Evolutionary conservation across 2,329 filamentous ascomycete species (phyloP), one percentile per base, ranked within the genome.

Genomic region (Xylariaceae sp.): DNA sequence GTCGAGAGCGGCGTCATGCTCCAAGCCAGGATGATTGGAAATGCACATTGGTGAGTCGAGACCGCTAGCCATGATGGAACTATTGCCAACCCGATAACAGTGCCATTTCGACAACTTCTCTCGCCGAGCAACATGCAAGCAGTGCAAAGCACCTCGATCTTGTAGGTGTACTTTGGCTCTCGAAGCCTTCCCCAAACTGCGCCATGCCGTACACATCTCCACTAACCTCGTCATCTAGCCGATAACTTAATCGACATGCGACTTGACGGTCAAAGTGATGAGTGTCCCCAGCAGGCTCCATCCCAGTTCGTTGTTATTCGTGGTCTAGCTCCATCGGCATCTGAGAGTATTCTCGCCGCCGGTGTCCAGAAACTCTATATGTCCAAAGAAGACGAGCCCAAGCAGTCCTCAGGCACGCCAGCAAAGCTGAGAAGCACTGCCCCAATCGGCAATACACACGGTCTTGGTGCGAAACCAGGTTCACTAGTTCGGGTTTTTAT

Each of bases 291-390:
- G 50, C 70, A 85, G 54, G 70, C 79, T 0, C 80, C 85, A 1
- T 90, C 88, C 1, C 88, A 91, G 61, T 90, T 91, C 61, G 73
- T 94, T 26, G 81, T 94, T 3, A 76, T 94, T 29, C 84, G 88
- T 56, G 85, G 85, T 6, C 73, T 95, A 5, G 83, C 89, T 34
- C 72, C 80, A 0, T 85, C 86, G 11, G 82, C 89, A 4, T 87
- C 79, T 5, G 89, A 92, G 69, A 83, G 87, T 53, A 74, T 88
- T 47, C 75, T 95, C 7, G 86, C 85, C 1, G 84, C 82, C 54
- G 89, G 88, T 29, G 81, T 90, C 48, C 81, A 83, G 63, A 89
- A 88, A 61, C 76, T 95, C 3, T 88, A 89, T 64, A 67, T 80
- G n/a, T 68, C 74, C 35, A 74, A 75, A 46, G 86, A 83, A 59